These are phyloP conservation scores for Lentinula sp. DNA, from an alignment of 768 basidiomycete species.

Conservation along the genomic window DNA sequence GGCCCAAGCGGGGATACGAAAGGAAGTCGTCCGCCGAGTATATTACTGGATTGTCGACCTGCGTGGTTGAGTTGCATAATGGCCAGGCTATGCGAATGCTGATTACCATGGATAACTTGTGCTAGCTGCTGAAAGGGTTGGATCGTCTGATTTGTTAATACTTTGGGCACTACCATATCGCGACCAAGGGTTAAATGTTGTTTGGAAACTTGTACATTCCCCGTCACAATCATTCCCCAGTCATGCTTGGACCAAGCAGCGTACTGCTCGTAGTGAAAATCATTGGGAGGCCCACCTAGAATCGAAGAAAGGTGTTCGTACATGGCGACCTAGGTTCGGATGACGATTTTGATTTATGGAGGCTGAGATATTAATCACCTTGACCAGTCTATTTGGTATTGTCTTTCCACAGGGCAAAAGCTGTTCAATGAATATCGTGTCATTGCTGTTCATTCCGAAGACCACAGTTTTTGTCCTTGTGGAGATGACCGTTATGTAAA, in stretches of 20 bases:
- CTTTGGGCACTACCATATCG: conserved; percentile 56
- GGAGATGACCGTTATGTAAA: background rate
- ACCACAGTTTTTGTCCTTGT: background rate
- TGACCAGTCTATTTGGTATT: conserved; percentile 45
- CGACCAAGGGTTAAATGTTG: conserved; percentile 67
- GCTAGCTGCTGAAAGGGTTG: conserved; percentile 48
- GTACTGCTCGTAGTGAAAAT: conserved; percentile 60
- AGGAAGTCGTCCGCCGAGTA: conserved; percentile 61
- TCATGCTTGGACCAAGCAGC: conserved; percentile 63
- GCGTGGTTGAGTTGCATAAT: conserved; percentile 82
- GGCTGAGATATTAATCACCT: conserved; percentile 27
- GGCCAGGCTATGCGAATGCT: conserved; percentile 33
- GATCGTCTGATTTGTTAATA: conserved; percentile 34
- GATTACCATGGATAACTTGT: conserved; percentile 34
- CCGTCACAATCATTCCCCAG: conserved; percentile 90
- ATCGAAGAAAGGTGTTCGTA: conserved; percentile 76
- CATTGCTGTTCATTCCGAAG: background rate
- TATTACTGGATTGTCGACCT: conserved; percentile 76
- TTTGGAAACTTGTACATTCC: conserved; percentile 68
- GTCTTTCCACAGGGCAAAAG: conserved; percentile 34
- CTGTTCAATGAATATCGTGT: background rate
- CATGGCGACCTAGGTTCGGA: conserved; percentile 63
- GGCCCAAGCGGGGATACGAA: conserved; percentile 66
- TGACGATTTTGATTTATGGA: background rate
- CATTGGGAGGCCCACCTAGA: conserved; percentile 68